phyloP scores from a whole-genome alignment of 78 protist species.

The Dictyostelium capitatum region DNA sequence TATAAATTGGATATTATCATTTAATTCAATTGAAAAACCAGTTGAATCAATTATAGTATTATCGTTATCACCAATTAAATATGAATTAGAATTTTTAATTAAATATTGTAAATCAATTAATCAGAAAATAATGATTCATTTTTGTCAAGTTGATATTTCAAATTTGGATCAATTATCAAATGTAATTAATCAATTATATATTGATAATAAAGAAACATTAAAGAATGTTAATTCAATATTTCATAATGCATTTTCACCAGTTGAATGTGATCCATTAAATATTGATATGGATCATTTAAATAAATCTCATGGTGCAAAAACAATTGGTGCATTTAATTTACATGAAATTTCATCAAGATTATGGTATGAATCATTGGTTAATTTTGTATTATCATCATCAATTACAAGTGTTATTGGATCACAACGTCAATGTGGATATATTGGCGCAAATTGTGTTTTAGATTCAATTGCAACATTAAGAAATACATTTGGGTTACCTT shows the following conservation, averaged over 20 bases:
- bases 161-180: not conserved
- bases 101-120: not conserved
- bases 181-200: not conserved
- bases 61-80: conserved; percentile 30
- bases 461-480: conserved; percentile 73
- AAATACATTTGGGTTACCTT: conserved; percentile 22
- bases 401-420: conserved; percentile 50
- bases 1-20: conserved; percentile 26
- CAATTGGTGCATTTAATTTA: conserved; percentile 71
- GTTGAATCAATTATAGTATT: conserved; percentile 18
- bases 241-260: conserved; percentile 52
- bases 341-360: conserved; percentile 31
- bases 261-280: conserved; percentile 1
- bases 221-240: conserved; percentile 45
- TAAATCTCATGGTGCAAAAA: conserved; percentile 39
- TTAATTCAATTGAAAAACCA: not conserved
- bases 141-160: conserved; percentile 8
- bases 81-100: conserved; percentile 38
- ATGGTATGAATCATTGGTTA: not conserved
- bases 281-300: not conserved
- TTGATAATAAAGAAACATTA: not conserved
- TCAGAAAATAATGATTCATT: not conserved
- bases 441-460: conserved; percentile 84
- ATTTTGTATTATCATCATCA: conserved; percentile 71
- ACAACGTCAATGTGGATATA: conserved; percentile 78